A percentile compares a stretch with the other conserved stretches of the same genome.
phyloP scores from a whole-genome alignment of 2,329 filamentous ascomycete species.

The Exophiala oligosperma region DNA sequence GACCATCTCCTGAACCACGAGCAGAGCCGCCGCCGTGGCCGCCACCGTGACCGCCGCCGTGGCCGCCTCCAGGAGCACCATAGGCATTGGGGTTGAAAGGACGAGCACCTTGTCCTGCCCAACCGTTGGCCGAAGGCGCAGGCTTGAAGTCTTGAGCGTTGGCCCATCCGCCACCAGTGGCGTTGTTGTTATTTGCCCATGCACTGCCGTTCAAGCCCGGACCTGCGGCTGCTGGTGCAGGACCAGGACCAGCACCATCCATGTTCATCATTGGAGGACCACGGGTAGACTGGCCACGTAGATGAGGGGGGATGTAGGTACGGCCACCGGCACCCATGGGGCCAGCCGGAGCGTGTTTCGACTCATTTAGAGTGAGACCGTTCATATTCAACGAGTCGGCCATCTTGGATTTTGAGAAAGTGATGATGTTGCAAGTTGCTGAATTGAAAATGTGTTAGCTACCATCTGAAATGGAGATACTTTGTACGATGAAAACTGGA shows the following conservation, averaged over 20 bases:
- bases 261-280: constrained; percentile 35
- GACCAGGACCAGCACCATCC: constrained; percentile 40
- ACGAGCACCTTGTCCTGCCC: constrained; percentile 37
- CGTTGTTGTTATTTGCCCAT: constrained; percentile 33
- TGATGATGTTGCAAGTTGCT: constrained; percentile 3
- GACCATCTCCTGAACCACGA: constrained; percentile 88
- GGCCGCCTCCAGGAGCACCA: constrained; percentile 55
- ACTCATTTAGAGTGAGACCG: constrained; percentile 60
- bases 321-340: constrained; percentile 43
- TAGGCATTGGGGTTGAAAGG: constrained; percentile 63
- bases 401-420: constrained; percentile 36
- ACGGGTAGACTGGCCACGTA: constrained; percentile 45
- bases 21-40: constrained; percentile 57
- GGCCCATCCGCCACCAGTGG: constrained; percentile 47
- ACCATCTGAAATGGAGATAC: background rate
- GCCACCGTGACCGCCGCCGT: constrained; percentile 47
- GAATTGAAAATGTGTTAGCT: background rate
- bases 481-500: background rate
- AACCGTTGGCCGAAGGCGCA: constrained; percentile 26
- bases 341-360: constrained; percentile 55
- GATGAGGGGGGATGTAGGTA: constrained; percentile 67
- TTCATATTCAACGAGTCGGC: constrained; percentile 59
- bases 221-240: constrained; percentile 33
- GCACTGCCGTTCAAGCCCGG: constrained; percentile 35
- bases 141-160: constrained; percentile 60